phyloP scores from a whole-genome alignment of 2,329 filamentous ascomycete genomes.

The Fusarium nisikadoi region DNA sequence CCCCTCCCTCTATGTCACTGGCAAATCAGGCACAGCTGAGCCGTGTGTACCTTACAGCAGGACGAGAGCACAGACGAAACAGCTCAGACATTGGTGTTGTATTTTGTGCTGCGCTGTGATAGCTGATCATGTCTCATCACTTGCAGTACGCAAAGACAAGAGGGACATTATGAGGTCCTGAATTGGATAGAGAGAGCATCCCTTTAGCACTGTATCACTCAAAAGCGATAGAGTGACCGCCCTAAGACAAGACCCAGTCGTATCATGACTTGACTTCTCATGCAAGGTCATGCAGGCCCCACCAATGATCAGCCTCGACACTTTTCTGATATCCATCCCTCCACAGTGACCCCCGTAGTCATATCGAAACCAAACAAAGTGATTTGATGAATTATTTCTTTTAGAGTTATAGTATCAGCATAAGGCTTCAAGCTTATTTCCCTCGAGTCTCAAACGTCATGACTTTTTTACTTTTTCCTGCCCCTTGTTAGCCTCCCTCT shows the following conservation, averaged over 20 bases:
- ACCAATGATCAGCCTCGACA: slow-evolving; percentile 34
- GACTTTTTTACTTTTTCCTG: slow-evolving; percentile 17
- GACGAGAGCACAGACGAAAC: slow-evolving; percentile 30
- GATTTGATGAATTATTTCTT: slow-evolving; percentile 4
- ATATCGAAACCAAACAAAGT: slow-evolving; percentile 13
- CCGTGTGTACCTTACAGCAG: slow-evolving; percentile 36
- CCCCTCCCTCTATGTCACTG: slow-evolving; percentile 14
- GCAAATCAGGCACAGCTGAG: slow-evolving; percentile 30
- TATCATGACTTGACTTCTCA: slow-evolving; percentile 38
- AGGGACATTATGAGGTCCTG: neutral
- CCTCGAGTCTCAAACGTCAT: slow-evolving; percentile 28
- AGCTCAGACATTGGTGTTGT: slow-evolving; percentile 13
- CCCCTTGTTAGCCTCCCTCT: slow-evolving; percentile 4
- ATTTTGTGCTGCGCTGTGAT: neutral
- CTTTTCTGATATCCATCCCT: slow-evolving; percentile 15
- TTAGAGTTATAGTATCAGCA: slow-evolving; percentile 14
- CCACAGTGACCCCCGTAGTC: neutral
- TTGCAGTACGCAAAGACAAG: neutral
- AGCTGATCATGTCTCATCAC: slow-evolving; percentile 7
- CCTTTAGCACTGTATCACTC: neutral
- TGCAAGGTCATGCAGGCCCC: slow-evolving; percentile 19
- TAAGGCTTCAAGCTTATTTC: slow-evolving; percentile 30
- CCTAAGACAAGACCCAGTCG: slow-evolving; percentile 4
- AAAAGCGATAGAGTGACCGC: slow-evolving; percentile 15
- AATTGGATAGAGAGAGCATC: neutral